Evolutionary conservation across 2,329 filamentous ascomycete genomes (phyloP).

Genomic region (Arachnomyces sp.): DNA sequence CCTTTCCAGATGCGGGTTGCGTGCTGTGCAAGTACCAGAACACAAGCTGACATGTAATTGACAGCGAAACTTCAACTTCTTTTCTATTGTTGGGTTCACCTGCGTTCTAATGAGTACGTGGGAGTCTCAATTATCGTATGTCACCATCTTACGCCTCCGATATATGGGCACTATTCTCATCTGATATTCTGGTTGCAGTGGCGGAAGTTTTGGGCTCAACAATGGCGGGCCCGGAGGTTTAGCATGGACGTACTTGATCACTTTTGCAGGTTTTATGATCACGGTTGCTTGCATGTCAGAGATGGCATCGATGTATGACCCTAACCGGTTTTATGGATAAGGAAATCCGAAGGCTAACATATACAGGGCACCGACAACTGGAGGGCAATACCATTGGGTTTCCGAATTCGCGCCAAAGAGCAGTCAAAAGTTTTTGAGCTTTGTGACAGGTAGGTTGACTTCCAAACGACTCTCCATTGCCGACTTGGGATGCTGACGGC

Average conservation of each 20-base stretch:
- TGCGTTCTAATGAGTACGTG: conserved; percentile 20
- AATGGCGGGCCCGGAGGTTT: conserved; percentile 9
- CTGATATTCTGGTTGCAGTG: conserved; percentile 1
- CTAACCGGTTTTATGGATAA: neutral
- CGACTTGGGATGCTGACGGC: too few relatives aligned
- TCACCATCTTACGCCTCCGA: conserved; percentile 2
- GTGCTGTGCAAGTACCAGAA: neutral
- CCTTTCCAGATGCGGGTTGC: too few relatives aligned
- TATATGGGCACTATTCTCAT: conserved; percentile 4
- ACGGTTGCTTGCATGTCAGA: conserved; percentile 10
- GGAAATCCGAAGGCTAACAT: neutral
- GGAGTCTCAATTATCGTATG: conserved; percentile 6
- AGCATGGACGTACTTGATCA: conserved; percentile 7
- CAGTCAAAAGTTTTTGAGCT: conserved; percentile 27
- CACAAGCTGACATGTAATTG: neutral
- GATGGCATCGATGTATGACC: conserved; percentile 11
- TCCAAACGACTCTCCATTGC: too few relatives aligned
- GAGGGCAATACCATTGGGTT: conserved; percentile 30
- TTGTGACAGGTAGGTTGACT: conserved; percentile 13
- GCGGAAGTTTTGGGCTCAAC: conserved; percentile 2
- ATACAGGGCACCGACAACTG: conserved; percentile 29
- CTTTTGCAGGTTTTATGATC: conserved; percentile 5
- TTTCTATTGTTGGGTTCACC: conserved; percentile 36
- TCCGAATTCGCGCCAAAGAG: conserved; percentile 28
- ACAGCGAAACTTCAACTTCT: conserved; percentile 38